Conservation (phyloP, 306 rosid genomes). For the Fagus crenata region DNA sequence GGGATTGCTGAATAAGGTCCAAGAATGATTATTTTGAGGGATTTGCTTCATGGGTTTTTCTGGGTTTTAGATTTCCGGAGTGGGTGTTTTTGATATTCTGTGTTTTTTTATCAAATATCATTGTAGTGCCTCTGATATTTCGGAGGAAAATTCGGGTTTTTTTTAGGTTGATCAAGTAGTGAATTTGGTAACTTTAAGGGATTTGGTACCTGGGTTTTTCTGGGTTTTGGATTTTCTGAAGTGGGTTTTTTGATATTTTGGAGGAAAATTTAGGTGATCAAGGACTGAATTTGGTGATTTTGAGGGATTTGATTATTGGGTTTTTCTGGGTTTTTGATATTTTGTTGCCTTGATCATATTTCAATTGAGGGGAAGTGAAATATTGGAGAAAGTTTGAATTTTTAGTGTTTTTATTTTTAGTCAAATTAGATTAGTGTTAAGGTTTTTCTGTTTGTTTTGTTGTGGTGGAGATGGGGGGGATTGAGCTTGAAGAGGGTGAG, state of each 20-base stretch:
- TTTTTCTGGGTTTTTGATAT: neutral
- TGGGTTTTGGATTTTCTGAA: neutral
- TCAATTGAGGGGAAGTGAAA: neutral
- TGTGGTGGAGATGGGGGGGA: slow-evolving; percentile 65
- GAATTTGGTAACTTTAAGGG: neutral
- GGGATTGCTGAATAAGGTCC: neutral
- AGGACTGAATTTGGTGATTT: too few relatives aligned
- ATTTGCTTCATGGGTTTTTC: neutral
- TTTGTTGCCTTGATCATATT: neutral
- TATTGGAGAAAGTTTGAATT: neutral
- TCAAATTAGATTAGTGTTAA: slow-evolving; percentile 41
- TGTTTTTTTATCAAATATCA: neutral
- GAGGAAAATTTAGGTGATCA: too few relatives aligned
- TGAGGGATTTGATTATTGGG: too few relatives aligned
- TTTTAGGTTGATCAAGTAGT: too few relatives aligned
- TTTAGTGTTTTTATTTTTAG: neutral
- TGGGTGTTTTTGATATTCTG: neutral
- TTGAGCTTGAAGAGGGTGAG: slow-evolving; percentile 91
- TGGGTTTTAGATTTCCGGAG: neutral
- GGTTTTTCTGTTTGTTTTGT: slow-evolving; percentile 23
- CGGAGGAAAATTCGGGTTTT: too few relatives aligned
- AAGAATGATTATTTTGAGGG: neutral
- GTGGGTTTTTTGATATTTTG: neutral
- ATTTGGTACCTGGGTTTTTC: neutral
- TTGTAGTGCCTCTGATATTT: too few relatives aligned